Evolutionary conservation across 495 filamentous ascomycete species (phyloP).

Genomic region (Xylaria telfairii): DNA sequence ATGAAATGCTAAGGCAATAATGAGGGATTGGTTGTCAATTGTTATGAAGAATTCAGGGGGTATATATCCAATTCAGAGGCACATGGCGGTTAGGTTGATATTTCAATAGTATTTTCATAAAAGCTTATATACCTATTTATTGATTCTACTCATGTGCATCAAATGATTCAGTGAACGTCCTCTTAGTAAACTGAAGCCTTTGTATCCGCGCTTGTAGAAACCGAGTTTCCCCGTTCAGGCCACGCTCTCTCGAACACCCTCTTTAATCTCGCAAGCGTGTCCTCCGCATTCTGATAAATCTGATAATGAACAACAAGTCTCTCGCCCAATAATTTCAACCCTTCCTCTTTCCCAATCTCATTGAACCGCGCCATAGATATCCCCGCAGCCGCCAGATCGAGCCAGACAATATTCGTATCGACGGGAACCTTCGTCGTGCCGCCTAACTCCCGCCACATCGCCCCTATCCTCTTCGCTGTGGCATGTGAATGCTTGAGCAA

Average conservation of each 20-base stretch:
- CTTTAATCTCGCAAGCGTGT: background rate
- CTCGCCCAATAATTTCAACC: conserved; percentile 58
- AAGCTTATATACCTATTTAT: background rate
- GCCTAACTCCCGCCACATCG: conserved; percentile 67
- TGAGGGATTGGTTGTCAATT: background rate
- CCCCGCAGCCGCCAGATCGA: conserved; percentile 68
- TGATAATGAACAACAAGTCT: conserved; percentile 70
- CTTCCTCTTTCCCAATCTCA: conserved; percentile 56
- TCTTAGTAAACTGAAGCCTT: conserved; percentile 4
- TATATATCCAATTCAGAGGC: background rate
- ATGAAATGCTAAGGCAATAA: background rate
- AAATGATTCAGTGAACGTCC: no score
- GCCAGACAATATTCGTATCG: conserved; percentile 95
- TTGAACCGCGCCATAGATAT: conserved; percentile 54
- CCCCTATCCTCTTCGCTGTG: conserved; percentile 59
- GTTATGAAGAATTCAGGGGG: background rate
- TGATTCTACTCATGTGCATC: background rate
- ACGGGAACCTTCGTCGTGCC: conserved; percentile 66
- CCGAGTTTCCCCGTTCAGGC: background rate
- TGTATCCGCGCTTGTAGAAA: background rate
- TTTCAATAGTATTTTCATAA: background rate
- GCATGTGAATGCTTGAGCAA: conserved; percentile 61
- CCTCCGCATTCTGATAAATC: conserved; percentile 40
- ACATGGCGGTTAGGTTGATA: background rate
- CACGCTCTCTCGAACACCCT: background rate